Evolutionary conservation across 805 yeast species (phyloP), one percentile per base, ranked within the genome.

Genomic region (Ogataea trehalophila): DNA sequence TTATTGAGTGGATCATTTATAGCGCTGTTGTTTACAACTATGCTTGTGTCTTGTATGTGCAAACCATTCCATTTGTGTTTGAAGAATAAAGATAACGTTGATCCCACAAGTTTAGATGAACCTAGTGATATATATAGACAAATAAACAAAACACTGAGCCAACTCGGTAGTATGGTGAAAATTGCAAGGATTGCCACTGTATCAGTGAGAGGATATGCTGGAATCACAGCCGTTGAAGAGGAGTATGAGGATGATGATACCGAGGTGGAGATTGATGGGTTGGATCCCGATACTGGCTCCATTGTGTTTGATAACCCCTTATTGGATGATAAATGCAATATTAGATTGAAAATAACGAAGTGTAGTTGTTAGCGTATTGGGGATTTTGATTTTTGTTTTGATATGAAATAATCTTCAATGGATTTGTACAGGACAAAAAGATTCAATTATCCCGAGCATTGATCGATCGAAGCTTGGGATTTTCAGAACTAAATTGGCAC

Each of bases 281-380:
- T 33, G 22, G 69, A 75, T 86, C 72, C 77, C 74, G 69, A 86
- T 87, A 16, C 73, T 60, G 15, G 66, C 66, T 17, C 61, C 63
- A 9, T 59, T 56, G 52, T 55, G 56, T 44, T 69, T 72, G 15
- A 75, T 87, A 69, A 58, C 85, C 88, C 42, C 72, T 71, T 33
- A 85, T 26, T 26, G 9, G 11, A 6, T 26, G 31, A 26, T 20
- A 11, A 26, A 26, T 26, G 31, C 11, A 11, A 26, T 26, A 26
- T 6, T 9, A 8, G 2, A 1, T 26, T 26, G 7, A 13, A 26
- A 26, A 26, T 26, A 26, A 26, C 31, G 1, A 26, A 26, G 31
- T 26, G 31, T 26, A 26, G 31, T 26, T 2, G 9, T 11, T 26
- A 5, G 31, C 9, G 9, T 26, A 6, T 6, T 9, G 11, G 9